Percentiles rank a stretch among this genome's conserved stretches.
phyloP scores from a whole-genome alignment of 768 basidiomycete species.

The Sporobolomyces pararoseus region DNA sequence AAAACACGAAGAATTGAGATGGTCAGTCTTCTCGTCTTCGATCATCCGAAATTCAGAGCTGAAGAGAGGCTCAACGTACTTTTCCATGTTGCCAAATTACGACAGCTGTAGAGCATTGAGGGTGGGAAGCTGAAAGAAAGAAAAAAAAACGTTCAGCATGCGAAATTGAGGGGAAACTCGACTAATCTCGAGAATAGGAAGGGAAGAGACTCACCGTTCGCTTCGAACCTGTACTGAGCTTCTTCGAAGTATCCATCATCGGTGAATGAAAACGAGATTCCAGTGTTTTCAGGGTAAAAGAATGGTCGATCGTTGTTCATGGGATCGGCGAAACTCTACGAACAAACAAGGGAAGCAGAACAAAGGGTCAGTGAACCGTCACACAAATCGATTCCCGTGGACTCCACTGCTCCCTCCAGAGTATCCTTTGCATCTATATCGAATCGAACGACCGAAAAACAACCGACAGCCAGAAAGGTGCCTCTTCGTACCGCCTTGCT shows the following conservation, averaged over 20 bases:
- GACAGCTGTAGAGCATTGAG: conserved; percentile 82
- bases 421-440: neutral
- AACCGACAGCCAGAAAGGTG: too few relatives aligned
- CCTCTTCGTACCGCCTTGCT: too few relatives aligned
- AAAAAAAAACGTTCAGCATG: neutral
- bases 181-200: neutral
- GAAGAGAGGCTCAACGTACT: neutral
- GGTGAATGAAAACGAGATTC: conserved; percentile 59
- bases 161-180: neutral
- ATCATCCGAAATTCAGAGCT: neutral
- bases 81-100: conserved; percentile 86
- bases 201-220: conserved; percentile 62
- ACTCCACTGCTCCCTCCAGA: too few relatives aligned
- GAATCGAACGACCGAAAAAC: conserved; percentile 3
- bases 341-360: neutral
- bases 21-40: conserved; percentile 19
- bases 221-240: conserved; percentile 79
- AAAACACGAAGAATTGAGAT: neutral
- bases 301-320: conserved; percentile 66
- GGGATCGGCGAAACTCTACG: conserved; percentile 66
- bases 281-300: conserved; percentile 76
- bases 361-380: too few relatives aligned
- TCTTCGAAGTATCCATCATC: conserved; percentile 76
- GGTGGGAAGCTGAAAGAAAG: conserved; percentile 61
- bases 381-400: too few relatives aligned